Conservation (phyloP, 306 rosid species). For the Quercus suber region DNA sequence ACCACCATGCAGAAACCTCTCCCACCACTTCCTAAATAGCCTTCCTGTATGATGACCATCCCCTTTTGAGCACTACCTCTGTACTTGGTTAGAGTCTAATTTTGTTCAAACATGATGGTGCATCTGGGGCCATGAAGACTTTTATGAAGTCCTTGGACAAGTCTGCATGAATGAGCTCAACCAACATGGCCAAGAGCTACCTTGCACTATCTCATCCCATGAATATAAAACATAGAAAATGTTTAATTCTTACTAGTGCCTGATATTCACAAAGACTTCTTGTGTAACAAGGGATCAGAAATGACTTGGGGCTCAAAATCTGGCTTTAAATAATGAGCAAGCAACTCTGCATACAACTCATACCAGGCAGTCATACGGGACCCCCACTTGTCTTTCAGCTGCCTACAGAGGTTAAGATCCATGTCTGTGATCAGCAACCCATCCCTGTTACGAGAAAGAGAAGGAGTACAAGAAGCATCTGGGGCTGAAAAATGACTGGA, state of each 20-base stretch:
- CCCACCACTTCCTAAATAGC: no score
- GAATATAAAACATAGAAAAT: no score
- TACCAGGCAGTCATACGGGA: constrained; percentile 87
- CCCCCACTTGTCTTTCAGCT: constrained; percentile 83
- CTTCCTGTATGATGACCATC: no score
- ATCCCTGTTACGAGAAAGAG: constrained; percentile 66
- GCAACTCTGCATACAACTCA: constrained; percentile 59
- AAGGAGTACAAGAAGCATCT: constrained; percentile 88
- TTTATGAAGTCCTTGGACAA: no score
- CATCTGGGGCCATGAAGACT: no score
- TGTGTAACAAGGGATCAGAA: constrained; percentile 65
- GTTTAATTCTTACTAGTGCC: neutral
- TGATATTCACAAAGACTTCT: constrained; percentile 30
- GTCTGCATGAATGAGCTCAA: no score
- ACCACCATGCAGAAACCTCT: no score
- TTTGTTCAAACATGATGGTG: no score
- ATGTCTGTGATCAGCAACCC: constrained; percentile 75
- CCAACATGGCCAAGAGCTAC: no score
- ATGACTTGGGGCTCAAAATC: constrained; percentile 84
- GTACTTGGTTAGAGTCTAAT: no score
- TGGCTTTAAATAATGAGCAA: constrained; percentile 55
- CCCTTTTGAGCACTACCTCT: no score
- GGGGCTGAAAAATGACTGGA: constrained; percentile 85
- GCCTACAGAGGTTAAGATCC: constrained; percentile 95
- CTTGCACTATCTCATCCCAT: no score